phyloP scores from a whole-genome alignment of 176 grass and related monocot genomes.

The Areca catechu region DNA sequence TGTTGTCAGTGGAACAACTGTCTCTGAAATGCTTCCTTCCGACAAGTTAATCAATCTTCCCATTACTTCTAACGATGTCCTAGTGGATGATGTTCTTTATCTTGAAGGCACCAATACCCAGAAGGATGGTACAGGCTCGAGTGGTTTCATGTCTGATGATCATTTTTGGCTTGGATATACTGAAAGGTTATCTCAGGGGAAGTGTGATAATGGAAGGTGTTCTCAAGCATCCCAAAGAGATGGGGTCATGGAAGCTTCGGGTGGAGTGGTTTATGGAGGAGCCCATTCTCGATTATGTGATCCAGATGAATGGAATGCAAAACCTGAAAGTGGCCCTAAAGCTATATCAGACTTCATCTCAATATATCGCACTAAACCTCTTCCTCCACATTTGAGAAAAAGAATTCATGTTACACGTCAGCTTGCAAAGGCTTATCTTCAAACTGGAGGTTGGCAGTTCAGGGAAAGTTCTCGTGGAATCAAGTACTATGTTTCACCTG shows the following conservation, averaged over 20 bases:
- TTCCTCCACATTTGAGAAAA: slow-evolving; percentile 1
- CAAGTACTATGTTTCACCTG: slow-evolving; percentile 46
- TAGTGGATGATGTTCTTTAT: neutral
- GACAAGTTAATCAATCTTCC: neutral
- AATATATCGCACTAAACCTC: slow-evolving; percentile 12
- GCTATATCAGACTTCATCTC: slow-evolving; percentile 42
- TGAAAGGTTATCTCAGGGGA: neutral
- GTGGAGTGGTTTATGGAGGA: slow-evolving; percentile 4
- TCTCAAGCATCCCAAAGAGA: neutral
- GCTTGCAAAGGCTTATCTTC: slow-evolving; percentile 35
- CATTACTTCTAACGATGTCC: neutral
- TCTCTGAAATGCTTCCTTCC: neutral
- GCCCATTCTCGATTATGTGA: slow-evolving; percentile 12
- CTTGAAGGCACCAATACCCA: neutral
- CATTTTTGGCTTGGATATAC: neutral
- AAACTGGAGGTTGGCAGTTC: slow-evolving; percentile 43
- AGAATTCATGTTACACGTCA: slow-evolving; percentile 24
- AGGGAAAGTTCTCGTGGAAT: slow-evolving; percentile 20
- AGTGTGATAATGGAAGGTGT: neutral
- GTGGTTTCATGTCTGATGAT: neutral
- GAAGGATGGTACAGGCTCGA: neutral
- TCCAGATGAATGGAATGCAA: slow-evolving; percentile 18
- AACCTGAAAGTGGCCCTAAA: neutral
- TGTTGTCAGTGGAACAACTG: slow-evolving; percentile 20
- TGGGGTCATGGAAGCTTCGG: slow-evolving; percentile 5